Conservation (phyloP, 2,329 filamentous ascomycete species). For the Curvularia sp. region DNA sequence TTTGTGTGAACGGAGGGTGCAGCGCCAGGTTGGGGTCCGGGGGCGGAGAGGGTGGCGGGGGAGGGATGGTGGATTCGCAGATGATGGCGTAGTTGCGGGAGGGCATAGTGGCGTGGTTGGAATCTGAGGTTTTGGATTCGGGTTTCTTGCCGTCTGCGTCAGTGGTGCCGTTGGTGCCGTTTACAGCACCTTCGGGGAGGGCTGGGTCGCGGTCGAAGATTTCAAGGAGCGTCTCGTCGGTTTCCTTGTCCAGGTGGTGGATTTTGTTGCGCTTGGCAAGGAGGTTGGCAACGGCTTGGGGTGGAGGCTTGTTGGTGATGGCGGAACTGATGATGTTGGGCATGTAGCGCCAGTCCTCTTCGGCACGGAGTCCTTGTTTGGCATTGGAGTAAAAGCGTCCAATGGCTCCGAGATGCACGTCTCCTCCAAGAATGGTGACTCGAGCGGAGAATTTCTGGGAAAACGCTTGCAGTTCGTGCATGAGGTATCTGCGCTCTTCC, state of each 20-base stretch:
- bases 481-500: slow-evolving; percentile 76
- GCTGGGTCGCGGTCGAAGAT: slow-evolving; percentile 67
- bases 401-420: slow-evolving; percentile 68
- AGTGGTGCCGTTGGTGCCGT: slow-evolving; percentile 25
- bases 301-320: slow-evolving; percentile 73
- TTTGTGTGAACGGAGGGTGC: slow-evolving; percentile 31
- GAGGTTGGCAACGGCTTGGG: slow-evolving; percentile 69
- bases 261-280: slow-evolving; percentile 70
- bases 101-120: slow-evolving; percentile 86
- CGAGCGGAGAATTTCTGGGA: slow-evolving; percentile 63
- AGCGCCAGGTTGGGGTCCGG: slow-evolving; percentile 33
- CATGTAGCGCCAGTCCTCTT: slow-evolving; percentile 69
- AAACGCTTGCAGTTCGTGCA: slow-evolving; percentile 69
- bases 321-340: slow-evolving; percentile 69
- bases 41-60: slow-evolving; percentile 22
- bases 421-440: slow-evolving; percentile 68
- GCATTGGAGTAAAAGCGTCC: slow-evolving; percentile 71
- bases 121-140: slow-evolving; percentile 67
- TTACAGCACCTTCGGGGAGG: slow-evolving; percentile 29
- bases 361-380: slow-evolving; percentile 59
- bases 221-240: slow-evolving; percentile 69
- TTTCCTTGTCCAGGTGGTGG: slow-evolving; percentile 67
- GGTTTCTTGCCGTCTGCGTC: slow-evolving; percentile 31
- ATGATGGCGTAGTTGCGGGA: slow-evolving; percentile 70
- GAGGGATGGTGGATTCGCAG: slow-evolving; percentile 56